Evolutionary conservation across 2,329 filamentous ascomycete species (phyloP), one percentile per base, ranked within the genome.

Genomic region (Chlorencoelia australis): DNA sequence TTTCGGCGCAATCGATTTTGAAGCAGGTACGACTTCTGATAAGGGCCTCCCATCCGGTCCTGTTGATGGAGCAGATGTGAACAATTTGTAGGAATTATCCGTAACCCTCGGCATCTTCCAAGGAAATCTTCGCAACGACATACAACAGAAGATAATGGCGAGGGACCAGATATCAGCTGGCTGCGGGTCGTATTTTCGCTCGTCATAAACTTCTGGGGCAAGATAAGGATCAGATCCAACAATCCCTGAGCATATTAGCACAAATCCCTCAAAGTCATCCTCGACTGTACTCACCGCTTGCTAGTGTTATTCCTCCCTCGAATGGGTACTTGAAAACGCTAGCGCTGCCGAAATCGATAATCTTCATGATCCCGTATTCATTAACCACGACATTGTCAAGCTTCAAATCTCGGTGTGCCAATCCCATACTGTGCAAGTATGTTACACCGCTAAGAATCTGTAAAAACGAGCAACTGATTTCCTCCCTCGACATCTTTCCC

Each of bases 81-180:
- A 98, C 2, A 98, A 72, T 53, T 89, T 88, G 63, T 85, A 98
- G 0, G 87, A 94, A 59, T 94, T 96, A 59, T 98, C 91, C 3
- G 84, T 84, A 57, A 87, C 66, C 26, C 88, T 77, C 4, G 91
- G 91, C 22, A 93, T 79, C 64, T 98, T 98, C 91, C 91, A 98
- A 0, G 91, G 91, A 55, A 98, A 98, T 22, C 91, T 71, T 15
- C 91, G 75, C 27, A 98, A 68, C 4, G 86, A 91, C 91, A 98
- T 98, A 66, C 91, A 98, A 62, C 91, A 96, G 63, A 89, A 98
- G 37, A 98, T 96, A 50, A 98, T 98, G 13, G 89, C 91, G 41
- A 98, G 68, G 8, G 91, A 98, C 91, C 91, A 98, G 41, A 98
- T 87, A 62, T 98, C 91, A 1, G 89, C 85, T 5, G 87, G 85